Conservation (phyloP, 352 stramenopile species). For the Phytophthora parvispora region DNA sequence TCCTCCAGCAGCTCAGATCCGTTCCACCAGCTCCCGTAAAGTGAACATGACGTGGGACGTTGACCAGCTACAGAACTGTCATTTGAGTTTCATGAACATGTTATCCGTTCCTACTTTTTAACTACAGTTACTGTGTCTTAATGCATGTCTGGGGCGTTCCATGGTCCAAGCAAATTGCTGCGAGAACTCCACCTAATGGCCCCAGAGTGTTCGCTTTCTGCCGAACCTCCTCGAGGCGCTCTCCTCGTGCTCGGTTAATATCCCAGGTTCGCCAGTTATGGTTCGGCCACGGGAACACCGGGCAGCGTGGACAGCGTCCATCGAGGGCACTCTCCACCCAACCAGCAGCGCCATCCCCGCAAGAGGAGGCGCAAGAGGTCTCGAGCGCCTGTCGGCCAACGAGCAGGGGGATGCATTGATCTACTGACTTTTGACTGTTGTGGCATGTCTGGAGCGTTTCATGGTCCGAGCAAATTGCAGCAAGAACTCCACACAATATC, state of each 20-base stretch:
- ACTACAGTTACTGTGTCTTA: neutral
- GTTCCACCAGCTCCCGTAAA: conserved; percentile 34
- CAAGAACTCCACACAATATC: conserved; percentile 86
- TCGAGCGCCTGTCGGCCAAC: conserved; percentile 29
- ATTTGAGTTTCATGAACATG: neutral
- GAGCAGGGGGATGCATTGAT: neutral
- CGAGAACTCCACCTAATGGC: conserved; percentile 85
- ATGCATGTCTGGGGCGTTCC: conserved; percentile 74
- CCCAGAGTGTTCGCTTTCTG: conserved; percentile 56
- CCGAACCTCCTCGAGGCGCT: conserved; percentile 36
- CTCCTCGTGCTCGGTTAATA: conserved; percentile 5
- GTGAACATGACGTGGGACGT: conserved; percentile 8
- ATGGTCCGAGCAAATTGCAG: conserved; percentile 82
- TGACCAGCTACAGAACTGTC: conserved; percentile 3
- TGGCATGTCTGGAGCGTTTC: conserved; percentile 80
- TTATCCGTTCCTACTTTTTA: neutral
- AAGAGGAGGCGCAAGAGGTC: conserved; percentile 17
- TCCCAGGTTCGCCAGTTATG: no score
- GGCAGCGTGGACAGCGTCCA: conserved; percentile 11
- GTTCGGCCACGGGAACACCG: conserved; percentile 40
- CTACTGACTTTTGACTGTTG: neutral
- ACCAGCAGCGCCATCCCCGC: conserved; percentile 9
- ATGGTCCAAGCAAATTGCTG: conserved; percentile 81
- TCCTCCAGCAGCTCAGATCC: conserved; percentile 28
- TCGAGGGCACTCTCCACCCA: conserved; percentile 38